Percentiles rank a stretch among this genome's conserved stretches.
Evolutionary conservation across 192 early-diverging fungal genomes (phyloP).

Genomic region (Obelidium mucronatum): DNA sequence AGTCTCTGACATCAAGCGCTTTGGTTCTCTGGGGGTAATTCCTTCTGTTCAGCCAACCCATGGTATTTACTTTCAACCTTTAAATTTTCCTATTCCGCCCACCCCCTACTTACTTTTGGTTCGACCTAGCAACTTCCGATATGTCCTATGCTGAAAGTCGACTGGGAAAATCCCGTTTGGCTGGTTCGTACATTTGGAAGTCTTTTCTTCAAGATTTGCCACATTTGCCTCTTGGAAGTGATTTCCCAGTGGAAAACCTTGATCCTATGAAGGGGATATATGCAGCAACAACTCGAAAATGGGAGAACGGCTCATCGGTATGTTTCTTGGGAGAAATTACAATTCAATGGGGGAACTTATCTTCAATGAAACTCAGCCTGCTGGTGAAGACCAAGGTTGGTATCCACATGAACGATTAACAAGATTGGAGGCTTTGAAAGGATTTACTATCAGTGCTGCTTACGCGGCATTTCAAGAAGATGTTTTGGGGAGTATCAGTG

Average conservation of each 20-base stretch:
- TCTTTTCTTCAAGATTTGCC: slow-evolving; percentile 46
- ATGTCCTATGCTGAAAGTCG: slow-evolving; percentile 59
- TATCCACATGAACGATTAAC: slow-evolving; percentile 49
- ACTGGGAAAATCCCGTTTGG: slow-evolving; percentile 49
- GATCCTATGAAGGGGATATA: slow-evolving; percentile 64
- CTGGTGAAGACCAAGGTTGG: slow-evolving; percentile 23
- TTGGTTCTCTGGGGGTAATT: slow-evolving; percentile 52
- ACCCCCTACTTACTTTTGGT: too few species aligned
- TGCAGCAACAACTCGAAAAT: slow-evolving; percentile 60
- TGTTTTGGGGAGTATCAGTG: slow-evolving; percentile 53
- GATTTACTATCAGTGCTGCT: slow-evolving; percentile 64
- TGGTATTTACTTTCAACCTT: slow-evolving; percentile 28
- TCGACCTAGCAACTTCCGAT: slow-evolving; percentile 62
- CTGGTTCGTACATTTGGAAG: slow-evolving; percentile 60
- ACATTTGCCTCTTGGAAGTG: slow-evolving; percentile 55
- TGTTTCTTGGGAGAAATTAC: not conserved
- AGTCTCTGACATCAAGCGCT: slow-evolving; percentile 60
- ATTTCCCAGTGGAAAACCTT: slow-evolving; percentile 62
- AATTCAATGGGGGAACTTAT: slow-evolving; percentile 18
- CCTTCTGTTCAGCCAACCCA: slow-evolving; percentile 69
- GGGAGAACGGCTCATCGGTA: slow-evolving; percentile 52
- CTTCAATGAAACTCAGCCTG: too few species aligned
- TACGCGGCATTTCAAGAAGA: slow-evolving; percentile 58
- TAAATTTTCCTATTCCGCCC: too few species aligned
- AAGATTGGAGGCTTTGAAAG: slow-evolving; percentile 52